These are phyloP conservation scores for Zymoseptoria pseudotritici DNA, from an alignment of 2,329 filamentous ascomycete genomes.

Conservation along the genomic window DNA sequence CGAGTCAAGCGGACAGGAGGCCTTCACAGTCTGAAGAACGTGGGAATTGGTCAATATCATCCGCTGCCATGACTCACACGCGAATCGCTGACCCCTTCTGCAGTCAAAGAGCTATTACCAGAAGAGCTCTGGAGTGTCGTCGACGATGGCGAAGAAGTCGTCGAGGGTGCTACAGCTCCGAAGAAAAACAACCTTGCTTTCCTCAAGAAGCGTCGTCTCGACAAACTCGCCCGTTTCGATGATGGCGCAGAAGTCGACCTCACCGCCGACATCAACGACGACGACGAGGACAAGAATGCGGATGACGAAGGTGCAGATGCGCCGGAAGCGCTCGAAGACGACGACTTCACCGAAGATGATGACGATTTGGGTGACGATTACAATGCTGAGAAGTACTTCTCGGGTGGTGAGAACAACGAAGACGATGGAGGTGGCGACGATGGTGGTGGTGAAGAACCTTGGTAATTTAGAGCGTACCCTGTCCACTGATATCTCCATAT, in stretches of 20 bases:
- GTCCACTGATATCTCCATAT: background rate
- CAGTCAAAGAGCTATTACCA: conserved; percentile 44
- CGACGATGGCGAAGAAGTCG: conserved; percentile 19
- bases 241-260: conserved; percentile 12
- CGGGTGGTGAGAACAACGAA: conserved; percentile 42
- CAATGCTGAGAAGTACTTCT: conserved; percentile 45
- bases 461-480: conserved; percentile 10
- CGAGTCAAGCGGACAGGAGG: conserved; percentile 28
- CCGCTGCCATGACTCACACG: background rate
- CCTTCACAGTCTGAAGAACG: conserved; percentile 42
- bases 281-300: conserved; percentile 58
- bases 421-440: conserved; percentile 18
- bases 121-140: conserved; percentile 41
- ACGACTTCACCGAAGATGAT: conserved; percentile 52
- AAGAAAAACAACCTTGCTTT: conserved; percentile 15
- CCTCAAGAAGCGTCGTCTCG: conserved; percentile 18
- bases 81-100: background rate
- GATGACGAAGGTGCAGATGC: conserved; percentile 41
- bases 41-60: conserved; percentile 11
- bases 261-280: conserved; percentile 8
- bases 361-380: conserved; percentile 50
- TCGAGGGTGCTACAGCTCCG: conserved; percentile 6
- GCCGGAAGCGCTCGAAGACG: conserved; percentile 12
- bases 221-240: conserved; percentile 20
- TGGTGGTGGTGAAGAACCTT: conserved; percentile 18